phyloP scores from a whole-genome alignment of 2,329 filamentous ascomycete species.

The Pseudogymnoascus sp. region DNA sequence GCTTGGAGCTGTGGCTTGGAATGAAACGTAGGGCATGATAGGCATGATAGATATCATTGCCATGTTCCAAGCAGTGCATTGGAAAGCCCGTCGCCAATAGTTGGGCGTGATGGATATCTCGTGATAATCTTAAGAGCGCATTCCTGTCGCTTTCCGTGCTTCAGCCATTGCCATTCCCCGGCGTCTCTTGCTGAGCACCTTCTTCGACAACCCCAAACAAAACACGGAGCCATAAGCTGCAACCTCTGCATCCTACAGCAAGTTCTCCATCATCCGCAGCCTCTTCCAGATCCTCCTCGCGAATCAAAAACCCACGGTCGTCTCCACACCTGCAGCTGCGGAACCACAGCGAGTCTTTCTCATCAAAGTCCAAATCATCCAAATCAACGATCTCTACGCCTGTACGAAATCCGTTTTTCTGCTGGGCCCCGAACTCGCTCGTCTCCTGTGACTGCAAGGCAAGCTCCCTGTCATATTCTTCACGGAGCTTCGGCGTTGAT shows the following conservation, averaged over 20 bases:
- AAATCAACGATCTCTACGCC: conserved; percentile 57
- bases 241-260: conserved; percentile 56
- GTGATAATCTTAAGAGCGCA: conserved; percentile 67
- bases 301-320: conserved; percentile 48
- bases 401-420: conserved; percentile 38
- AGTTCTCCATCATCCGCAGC: conserved; percentile 50
- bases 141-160: conserved; percentile 55
- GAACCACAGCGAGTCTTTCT: conserved; percentile 41
- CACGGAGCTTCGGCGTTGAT: conserved; percentile 39
- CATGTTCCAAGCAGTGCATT: not conserved
- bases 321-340: conserved; percentile 57
- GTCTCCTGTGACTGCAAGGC: conserved; percentile 24
- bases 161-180: not conserved
- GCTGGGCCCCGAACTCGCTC: conserved; percentile 10
- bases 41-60: not conserved
- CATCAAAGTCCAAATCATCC: conserved; percentile 52
- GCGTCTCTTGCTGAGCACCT: not conserved
- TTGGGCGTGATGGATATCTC: conserved; percentile 79
- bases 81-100: not conserved
- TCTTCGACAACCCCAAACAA: conserved; percentile 49
- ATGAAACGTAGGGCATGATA: not conserved
- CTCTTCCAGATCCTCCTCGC: conserved; percentile 51
- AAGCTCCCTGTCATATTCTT: conserved; percentile 46
- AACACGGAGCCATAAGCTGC: conserved; percentile 57
- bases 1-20: not conserved